Evolutionary conservation across 441 rosid genomes (phyloP).

Genomic region (Dalechampia spathulata): DNA sequence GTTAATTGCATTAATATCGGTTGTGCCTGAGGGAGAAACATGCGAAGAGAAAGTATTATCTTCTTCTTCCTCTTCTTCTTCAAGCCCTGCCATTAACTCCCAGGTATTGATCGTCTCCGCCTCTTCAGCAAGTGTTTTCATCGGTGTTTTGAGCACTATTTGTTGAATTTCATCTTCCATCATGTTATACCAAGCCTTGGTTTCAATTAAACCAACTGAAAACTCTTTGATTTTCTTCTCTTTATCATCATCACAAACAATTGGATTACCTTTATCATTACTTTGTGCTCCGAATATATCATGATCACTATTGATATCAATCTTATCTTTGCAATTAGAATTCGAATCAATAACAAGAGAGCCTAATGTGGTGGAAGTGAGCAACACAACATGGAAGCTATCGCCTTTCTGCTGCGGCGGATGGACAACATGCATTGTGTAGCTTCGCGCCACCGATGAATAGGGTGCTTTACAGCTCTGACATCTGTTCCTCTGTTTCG

Average conservation of each 20-base stretch:
- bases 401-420: slow-evolving; percentile 46
- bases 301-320: slow-evolving; percentile 1
- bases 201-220: slow-evolving; percentile 43
- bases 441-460: slow-evolving; percentile 53
- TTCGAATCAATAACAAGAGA: slow-evolving; percentile 35
- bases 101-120: slow-evolving; percentile 25
- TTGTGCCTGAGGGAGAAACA: too few relatives aligned
- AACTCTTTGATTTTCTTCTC: slow-evolving; percentile 22
- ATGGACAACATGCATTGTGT: slow-evolving; percentile 60
- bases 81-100: slow-evolving; percentile 28
- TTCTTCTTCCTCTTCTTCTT: slow-evolving; percentile 11
- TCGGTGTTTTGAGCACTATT: slow-evolving; percentile 16
- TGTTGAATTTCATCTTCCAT: slow-evolving; percentile 33
- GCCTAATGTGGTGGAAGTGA: slow-evolving; percentile 67
- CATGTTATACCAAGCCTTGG: slow-evolving; percentile 75
- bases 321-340: slow-evolving; percentile 5
- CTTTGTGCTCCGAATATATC: slow-evolving; percentile 9
- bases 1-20: not conserved
- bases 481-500: slow-evolving; percentile 53
- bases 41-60: too few relatives aligned
- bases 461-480: slow-evolving; percentile 40
- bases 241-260: too few relatives aligned
- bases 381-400: slow-evolving; percentile 67
- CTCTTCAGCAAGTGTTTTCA: slow-evolving; percentile 23
- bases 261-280: slow-evolving; percentile 3